Percentiles rank a stretch among this genome's conserved stretches.
Conservation (phyloP, 2,329 filamentous ascomycete genomes). For the Knufia fluminis region DNA sequence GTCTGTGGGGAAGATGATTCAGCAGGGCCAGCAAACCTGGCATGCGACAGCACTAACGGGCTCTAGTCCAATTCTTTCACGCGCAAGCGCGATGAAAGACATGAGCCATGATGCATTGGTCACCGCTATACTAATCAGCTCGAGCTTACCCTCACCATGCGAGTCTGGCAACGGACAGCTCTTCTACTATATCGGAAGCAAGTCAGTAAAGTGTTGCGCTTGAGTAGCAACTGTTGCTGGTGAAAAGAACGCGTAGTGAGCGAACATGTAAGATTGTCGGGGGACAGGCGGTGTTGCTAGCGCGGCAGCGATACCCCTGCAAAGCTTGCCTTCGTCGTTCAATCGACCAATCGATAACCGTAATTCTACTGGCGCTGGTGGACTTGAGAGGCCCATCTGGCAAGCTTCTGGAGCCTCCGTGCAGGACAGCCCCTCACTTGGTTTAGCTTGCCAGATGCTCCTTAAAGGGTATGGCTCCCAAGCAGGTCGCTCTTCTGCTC, state of each 20-base stretch:
- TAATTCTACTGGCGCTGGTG: neutral
- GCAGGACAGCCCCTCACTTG: slow-evolving; percentile 4
- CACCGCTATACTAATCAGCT: neutral
- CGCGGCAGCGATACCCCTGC: neutral
- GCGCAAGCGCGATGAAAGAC: neutral
- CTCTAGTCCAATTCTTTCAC: slow-evolving; percentile 2
- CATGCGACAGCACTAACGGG: neutral
- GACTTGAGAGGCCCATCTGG: neutral
- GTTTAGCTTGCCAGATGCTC: slow-evolving; percentile 3
- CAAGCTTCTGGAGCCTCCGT: neutral
- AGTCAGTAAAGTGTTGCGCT: too few species aligned
- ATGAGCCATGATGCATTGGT: neutral
- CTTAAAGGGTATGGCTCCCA: slow-evolving; percentile 8
- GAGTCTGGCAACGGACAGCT: neutral
- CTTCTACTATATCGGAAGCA: neutral
- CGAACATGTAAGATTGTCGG: slow-evolving; percentile 3
- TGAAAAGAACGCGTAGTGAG: neutral
- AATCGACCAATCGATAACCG: neutral
- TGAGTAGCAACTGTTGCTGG: neutral
- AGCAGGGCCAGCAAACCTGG: neutral
- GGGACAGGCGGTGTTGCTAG: slow-evolving; percentile 4
- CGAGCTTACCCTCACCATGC: neutral
- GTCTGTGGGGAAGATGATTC: slow-evolving; percentile 3
- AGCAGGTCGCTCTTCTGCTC: slow-evolving; percentile 7
- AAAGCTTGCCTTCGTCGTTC: neutral